These are phyloP conservation scores for Lotmaria passim DNA, from an alignment of 208 protist genomes.

Conservation along the genomic window DNA sequence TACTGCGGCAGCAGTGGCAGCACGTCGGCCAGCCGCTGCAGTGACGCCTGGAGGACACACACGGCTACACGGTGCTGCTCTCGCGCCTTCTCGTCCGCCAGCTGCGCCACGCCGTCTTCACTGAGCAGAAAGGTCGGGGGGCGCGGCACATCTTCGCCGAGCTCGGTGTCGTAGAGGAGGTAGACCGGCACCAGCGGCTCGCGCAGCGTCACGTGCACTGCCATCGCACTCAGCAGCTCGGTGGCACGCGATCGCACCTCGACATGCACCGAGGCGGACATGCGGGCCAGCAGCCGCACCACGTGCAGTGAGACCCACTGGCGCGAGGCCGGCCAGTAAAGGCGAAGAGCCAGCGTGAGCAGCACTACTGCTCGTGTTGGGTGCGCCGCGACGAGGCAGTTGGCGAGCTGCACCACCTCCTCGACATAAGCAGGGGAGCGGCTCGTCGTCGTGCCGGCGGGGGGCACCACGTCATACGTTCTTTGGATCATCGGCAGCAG, in stretches of 20 bases:
- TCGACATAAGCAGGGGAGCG: slow-evolving; percentile 18
- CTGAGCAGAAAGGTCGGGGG: slow-evolving; percentile 9
- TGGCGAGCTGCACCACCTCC: slow-evolving; percentile 24
- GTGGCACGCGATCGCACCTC: slow-evolving; percentile 22
- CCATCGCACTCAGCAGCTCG: slow-evolving; percentile 20
- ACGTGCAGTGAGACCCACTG: slow-evolving; percentile 13
- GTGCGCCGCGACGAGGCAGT: slow-evolving; percentile 22
- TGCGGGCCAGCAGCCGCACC: slow-evolving; percentile 14
- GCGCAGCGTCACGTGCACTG: slow-evolving; percentile 5
- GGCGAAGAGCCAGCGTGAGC: slow-evolving; percentile 9
- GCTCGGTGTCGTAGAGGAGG: neutral
- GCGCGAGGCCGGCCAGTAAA: slow-evolving; percentile 28
- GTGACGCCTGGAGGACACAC: slow-evolving; percentile 3
- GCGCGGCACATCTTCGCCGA: neutral
- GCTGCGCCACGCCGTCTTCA: neutral
- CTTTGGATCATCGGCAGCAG: slow-evolving; percentile 15
- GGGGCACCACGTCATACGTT: neutral
- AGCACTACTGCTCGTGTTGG: slow-evolving; percentile 25
- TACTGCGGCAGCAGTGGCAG: slow-evolving; percentile 20
- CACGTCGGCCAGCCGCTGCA: slow-evolving; percentile 7
- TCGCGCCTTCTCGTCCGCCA: slow-evolving; percentile 8
- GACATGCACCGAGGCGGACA: slow-evolving; percentile 14
- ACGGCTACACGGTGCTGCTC: slow-evolving; percentile 8
- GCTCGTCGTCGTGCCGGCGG: slow-evolving; percentile 1
- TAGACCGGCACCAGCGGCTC: slow-evolving; percentile 12